Evolutionary conservation across 331 rosid species (phyloP), one percentile per base, ranked within the genome.

Genomic region (Malus hybrid): DNA sequence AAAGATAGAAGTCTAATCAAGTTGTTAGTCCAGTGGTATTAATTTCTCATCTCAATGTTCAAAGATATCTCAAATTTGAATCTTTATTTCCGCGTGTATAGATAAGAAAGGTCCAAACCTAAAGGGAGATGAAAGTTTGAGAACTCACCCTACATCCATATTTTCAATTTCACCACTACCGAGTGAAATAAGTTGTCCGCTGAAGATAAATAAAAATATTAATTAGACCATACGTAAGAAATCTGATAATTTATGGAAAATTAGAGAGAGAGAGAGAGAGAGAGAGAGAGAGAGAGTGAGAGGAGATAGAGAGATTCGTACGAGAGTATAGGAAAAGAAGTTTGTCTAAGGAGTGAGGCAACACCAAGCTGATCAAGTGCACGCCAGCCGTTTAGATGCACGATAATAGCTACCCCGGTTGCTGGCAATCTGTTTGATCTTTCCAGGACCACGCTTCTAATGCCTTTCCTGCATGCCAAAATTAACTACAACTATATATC

Each of bases 291-390:
- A 14, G 11, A 10, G 22, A 10, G 9, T 18, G 64, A 19, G 11
- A 42, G 11, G 10, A 7, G 11, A 42, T 14, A 3, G 56, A 50
- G 18, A 6, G n/a, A 19, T 57, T 10, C 31, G 3, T 27, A 74
- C 69, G 62, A 42, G 16, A 63, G 48, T 39, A 62, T 63, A 19
- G 48, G 75, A 54, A 31, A 5, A 54, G 50, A 28, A 32, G 88
- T 85, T 75, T 71, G 55, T 67, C 90, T 76, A 57, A 90, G 90
- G 11, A 64, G 65, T 16, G 86, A 71, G 62, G 67, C 90, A 59
- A 90, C 66, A 18, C 89, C 92, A 61, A 90, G 89, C 32, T 84
- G 85, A 73, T 86, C 85, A 73, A 87, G 92, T 7, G 87, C 90
- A 50, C 80, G 75, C 96, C 96, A 90, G 0, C 90, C 96, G 73